Percentiles rank a stretch among this genome's conserved stretches.
phyloP scores from a whole-genome alignment of 1,139 yeast species.

The Debaryomyces sp. region DNA sequence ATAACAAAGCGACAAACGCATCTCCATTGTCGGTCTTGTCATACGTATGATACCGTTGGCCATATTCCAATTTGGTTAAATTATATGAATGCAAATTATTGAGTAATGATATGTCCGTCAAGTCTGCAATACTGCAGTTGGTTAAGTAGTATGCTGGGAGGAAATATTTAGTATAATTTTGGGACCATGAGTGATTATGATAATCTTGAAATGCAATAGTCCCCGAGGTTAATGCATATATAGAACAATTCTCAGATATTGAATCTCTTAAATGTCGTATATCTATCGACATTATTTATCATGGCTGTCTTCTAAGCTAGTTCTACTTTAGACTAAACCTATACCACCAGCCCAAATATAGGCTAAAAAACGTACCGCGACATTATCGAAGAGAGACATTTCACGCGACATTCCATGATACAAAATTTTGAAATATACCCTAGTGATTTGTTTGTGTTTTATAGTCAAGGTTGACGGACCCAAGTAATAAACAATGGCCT shows the following conservation, averaged over 20 bases:
- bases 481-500: neutral
- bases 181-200: slow-evolving; percentile 19
- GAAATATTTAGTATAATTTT: slow-evolving; percentile 16
- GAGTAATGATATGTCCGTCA: slow-evolving; percentile 1
- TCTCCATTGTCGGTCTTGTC: slow-evolving; percentile 41
- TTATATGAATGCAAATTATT: neutral
- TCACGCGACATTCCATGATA: neutral
- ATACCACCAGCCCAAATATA: neutral
- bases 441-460: neutral
- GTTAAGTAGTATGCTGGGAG: slow-evolving; percentile 48
- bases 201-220: slow-evolving; percentile 21
- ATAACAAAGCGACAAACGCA: slow-evolving; percentile 46
- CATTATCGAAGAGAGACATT: neutral
- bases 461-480: neutral
- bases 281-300: neutral
- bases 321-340: neutral
- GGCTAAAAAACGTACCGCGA: neutral
- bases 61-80: slow-evolving; percentile 3
- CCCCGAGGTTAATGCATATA: slow-evolving; percentile 41
- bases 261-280: neutral
- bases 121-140: slow-evolving; percentile 33
- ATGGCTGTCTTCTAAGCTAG: neutral
- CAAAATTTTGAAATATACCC: neutral
- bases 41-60: slow-evolving; percentile 19
- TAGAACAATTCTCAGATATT: slow-evolving; percentile 35